Percentiles rank a stretch among this genome's conserved stretches.
phyloP scores from a whole-genome alignment of 139 green algal genomes.

The Raphidocelis subcapitata region DNA sequence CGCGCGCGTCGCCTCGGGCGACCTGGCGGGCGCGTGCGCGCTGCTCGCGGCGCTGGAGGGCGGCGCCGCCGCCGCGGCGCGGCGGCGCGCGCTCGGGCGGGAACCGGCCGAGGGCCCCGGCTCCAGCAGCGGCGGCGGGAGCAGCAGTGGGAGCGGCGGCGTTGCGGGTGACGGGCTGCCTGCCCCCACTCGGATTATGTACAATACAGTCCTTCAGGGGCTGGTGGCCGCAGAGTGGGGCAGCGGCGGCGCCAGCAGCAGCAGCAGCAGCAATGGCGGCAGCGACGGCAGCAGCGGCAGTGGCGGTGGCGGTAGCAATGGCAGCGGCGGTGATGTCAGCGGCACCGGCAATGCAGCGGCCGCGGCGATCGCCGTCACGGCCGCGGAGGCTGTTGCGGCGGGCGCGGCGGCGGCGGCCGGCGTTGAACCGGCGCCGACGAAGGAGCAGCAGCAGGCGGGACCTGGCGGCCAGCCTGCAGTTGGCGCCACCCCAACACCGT shows the following conservation, averaged over 20 bases:
- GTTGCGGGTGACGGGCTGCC: neutral
- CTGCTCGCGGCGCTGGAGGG: conserved; percentile 18
- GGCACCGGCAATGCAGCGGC: too few species aligned
- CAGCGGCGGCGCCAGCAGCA: neutral
- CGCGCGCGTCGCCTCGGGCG: conserved; percentile 13
- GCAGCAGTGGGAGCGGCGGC: neutral
- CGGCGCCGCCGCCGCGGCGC: neutral
- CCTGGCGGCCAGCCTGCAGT: too few species aligned
- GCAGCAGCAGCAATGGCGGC: neutral
- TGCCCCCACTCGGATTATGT: conserved; percentile 2
- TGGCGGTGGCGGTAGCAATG: neutral
- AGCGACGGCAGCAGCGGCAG: neutral
- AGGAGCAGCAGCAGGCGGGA: too few species aligned
- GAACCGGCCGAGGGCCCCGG: neutral
- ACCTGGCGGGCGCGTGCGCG: conserved; percentile 24
- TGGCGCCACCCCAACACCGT: too few species aligned
- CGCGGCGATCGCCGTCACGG: too few species aligned
- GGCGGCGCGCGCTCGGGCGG: conserved; percentile 7
- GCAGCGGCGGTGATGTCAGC: too few species aligned
- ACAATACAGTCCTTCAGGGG: conserved; percentile 31
- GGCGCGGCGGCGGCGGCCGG: too few species aligned
- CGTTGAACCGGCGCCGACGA: too few species aligned
- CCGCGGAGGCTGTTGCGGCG: too few species aligned
- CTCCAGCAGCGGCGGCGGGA: neutral
- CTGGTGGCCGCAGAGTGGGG: neutral